Base-by-base conservation (phyloP, 192 early-diverging fungal genomes). In the Coemansia sp. region DNA sequence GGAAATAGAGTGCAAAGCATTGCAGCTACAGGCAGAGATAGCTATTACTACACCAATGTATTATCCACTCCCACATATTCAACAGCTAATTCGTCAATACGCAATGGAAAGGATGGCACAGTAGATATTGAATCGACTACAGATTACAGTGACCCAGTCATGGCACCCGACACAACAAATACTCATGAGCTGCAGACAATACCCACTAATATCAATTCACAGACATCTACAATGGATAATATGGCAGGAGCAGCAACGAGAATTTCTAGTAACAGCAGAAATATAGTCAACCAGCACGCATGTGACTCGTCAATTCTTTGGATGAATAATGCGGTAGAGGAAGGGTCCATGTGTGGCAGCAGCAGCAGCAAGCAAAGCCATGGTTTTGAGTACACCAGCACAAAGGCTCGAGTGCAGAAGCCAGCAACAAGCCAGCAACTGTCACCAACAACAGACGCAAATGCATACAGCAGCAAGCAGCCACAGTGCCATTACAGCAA, bases 241-340 rank as follows among this genome's bases (percentile, higher is more conserved):
- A 44, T 44, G 38, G 14, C 1, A 44, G 14, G 38, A 44, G 12
- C 28, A 19, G 31, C n/a, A 9, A 22, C 7, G 30, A 44, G 12
- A 44, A 9, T 62, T 21, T 53, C 50, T 9, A 27, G 49, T 8
- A 31, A 51, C 28, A 41, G 21, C n/a, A 24, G 25, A 5, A 28
- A 27, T 28, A 14, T 25, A 6, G n/a, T 27, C 48, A 62, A 55
- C 58, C 53, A 41, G n/a, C 59, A 41, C 30, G 44, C 55, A 56
- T 56, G 63, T 38, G 76, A 78, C 23, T 78, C 76, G 53, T 78
- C 76, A 21, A 49, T 69, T 7, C 38, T 78, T 28, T 78, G 76
- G 76, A 72, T 78, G 76, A 48, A 69, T 25, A 64, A 44, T 54
- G 38, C 32, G 38, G 38, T 3, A 9, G 38, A 44, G 14, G 38